phyloP scores from a whole-genome alignment of 2,329 filamentous ascomycete species.

The Epicoccum sorghinum region DNA sequence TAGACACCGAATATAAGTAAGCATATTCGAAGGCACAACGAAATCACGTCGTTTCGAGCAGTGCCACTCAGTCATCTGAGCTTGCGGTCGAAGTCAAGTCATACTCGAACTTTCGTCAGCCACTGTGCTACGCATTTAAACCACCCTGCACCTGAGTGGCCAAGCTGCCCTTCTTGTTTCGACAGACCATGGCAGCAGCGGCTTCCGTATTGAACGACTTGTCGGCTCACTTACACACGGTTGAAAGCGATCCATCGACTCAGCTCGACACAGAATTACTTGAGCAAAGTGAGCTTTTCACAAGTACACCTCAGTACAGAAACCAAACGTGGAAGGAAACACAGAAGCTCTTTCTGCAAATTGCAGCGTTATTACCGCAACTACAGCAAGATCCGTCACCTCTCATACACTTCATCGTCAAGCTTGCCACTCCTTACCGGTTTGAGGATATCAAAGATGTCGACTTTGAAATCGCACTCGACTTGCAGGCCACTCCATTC shows the following conservation, averaged over 20 bases:
- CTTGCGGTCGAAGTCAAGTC: conserved; percentile 34
- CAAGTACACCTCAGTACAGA: conserved; percentile 41
- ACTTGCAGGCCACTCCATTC: conserved; percentile 56
- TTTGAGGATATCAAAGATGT: conserved; percentile 54
- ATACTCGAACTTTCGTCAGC: conserved; percentile 34
- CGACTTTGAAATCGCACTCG: conserved; percentile 62
- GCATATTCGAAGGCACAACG: too few species aligned
- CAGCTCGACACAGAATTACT: conserved; percentile 56
- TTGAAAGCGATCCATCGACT: conserved; percentile 53
- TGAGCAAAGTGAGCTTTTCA: conserved; percentile 56
- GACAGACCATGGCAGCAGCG: conserved; percentile 21
- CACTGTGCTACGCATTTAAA: conserved; percentile 9
- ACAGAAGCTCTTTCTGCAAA: conserved; percentile 49
- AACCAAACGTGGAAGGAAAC: conserved; percentile 36
- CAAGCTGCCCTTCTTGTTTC: background rate
- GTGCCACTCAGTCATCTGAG: too few species aligned
- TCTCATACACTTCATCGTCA: conserved; percentile 59
- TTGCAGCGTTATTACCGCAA: conserved; percentile 58
- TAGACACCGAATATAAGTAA: too few species aligned
- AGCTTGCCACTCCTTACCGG: conserved; percentile 53
- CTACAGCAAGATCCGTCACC: conserved; percentile 65
- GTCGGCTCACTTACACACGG: conserved; percentile 52
- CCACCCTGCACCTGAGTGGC: background rate
- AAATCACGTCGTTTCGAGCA: too few species aligned
- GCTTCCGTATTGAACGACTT: conserved; percentile 37